These are phyloP conservation scores for Emiliania huxleyi DNA, from an alignment of 78 protist genomes.

Conservation along the genomic window DNA sequence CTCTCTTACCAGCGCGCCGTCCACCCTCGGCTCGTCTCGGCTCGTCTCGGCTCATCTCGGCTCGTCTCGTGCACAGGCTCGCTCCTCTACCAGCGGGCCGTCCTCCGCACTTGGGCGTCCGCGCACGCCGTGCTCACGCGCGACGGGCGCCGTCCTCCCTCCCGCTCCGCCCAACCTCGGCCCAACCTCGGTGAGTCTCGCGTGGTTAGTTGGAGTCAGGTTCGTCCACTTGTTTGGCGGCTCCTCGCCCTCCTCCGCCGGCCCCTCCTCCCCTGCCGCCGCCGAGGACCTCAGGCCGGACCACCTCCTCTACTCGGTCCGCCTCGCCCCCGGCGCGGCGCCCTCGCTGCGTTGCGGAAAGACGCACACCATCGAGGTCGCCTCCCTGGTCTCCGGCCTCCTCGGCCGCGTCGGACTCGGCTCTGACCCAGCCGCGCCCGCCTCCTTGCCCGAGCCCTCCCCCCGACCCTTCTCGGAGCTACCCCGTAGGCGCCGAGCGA, in stretches of 20 bases:
- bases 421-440: neutral
- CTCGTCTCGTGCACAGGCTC: too few relatives aligned
- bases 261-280: neutral
- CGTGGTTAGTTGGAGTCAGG: too few relatives aligned
- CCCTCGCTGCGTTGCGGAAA: neutral
- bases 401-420: neutral
- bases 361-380: neutral
- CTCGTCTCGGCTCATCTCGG: too few relatives aligned
- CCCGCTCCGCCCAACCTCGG: too few relatives aligned
- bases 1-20: too few relatives aligned
- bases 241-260: neutral
- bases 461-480: neutral
- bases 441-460: neutral
- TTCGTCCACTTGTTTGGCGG: neutral
- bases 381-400: neutral
- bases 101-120: neutral
- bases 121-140: neutral
- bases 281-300: neutral
- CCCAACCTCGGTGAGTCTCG: too few relatives aligned
- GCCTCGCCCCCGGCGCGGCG: neutral
- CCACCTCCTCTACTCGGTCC: neutral
- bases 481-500: neutral
- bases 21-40: too few relatives aligned
- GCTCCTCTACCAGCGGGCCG: neutral
- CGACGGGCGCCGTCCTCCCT: too few relatives aligned